Evolutionary conservation across 495 filamentous ascomycete species (phyloP), one percentile per base, ranked within the genome.

Genomic region (Xeromyces bisporus): DNA sequence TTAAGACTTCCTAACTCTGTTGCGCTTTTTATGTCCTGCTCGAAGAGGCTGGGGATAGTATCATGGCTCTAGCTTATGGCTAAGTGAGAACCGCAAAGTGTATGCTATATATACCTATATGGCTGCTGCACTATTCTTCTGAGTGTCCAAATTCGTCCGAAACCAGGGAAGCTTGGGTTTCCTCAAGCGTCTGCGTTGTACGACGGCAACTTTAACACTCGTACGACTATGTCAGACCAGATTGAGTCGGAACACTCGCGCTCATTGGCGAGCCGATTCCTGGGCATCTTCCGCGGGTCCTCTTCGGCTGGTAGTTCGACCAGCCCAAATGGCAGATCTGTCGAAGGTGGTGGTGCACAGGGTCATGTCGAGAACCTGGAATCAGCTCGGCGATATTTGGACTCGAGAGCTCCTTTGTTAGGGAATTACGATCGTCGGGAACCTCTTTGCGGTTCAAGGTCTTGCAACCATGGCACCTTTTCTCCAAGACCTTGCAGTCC

Each of bases 391-490:
- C 27, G 28, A 20, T 47, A 46, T 27, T 42, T 42, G 5, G 46
- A 53, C 35, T 42, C 37, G 18, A 50, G 48, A 40, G 54, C 54
- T 23, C 46, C 52, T 14, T 43, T 62, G 6, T 37, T 65, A 26
- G 46, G 54, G 26, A 56, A 52, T 3, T 62, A 63, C 32, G 33
- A 58, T 26, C 48, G 42, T 18, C 35, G 35, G 23, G 44, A 47
- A 14, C 53, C 56, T 29, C 37, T 43, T 4, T 60, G 57, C 26
- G 60, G 58, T 28, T 29, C 57, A 43, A 46, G 57, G 33, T 39
- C 62, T 32, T 84, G 77, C 57, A 67, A 71, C 37, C 79, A 86
- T 52, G 81, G 81, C 35, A 77, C 76, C n/a, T 81, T 84, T 49
- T 83, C 77, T 10, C 77, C 80, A 7, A 62, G 66, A n/a, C 56